Evolutionary conservation across 192 early-diverging fungal species (phyloP), one percentile per base, ranked within the genome.

Genomic region (Lobosporangium transversale): DNA sequence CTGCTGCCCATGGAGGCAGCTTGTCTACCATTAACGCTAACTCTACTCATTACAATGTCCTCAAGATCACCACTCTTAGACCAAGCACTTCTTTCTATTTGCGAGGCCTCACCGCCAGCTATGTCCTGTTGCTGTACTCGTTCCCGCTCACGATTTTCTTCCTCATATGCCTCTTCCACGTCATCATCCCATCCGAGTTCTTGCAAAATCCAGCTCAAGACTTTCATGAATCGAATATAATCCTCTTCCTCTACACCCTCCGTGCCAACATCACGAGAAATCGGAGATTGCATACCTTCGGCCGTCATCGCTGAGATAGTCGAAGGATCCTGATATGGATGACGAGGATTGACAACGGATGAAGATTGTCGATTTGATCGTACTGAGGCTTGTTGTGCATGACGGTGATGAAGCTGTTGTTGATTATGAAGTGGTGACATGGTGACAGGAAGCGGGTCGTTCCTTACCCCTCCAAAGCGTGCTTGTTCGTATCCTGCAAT

Each of bases 401-500:
- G 58, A 33, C 49, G 66, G 2, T 42, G 37, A 44, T 44, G 62
- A 21, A 40, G 37, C 37, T 31, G 17, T 21, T 64, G 35, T 15
- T 52, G 65, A 32, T 21, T 18, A 18, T 53, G 57, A 31, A 53
- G 48, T 9, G 62, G 56, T 3, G 57, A 33, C 42, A 66, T 64
- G 23, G 57, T 50, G 21, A 66, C 45, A 2, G 63, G 70, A 26
- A 54, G 32, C 5, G 52, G 51, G 2, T 66, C 62, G 52, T 66
- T 55, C 21, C 50, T 43, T 17, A 51, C 30, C 0, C 68, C 61
- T 33, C 85, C 81, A 31, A 88, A 88, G 10, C 87, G 73, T 9
- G 84, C 83, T n/a, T 60, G 74, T 59, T 88, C 87, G 56, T 88
- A 88, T 2, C 83, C 83, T 54, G 86, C 76, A 12, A 88, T 53